Percentiles rank a stretch among this genome's conserved stretches.
phyloP scores from a whole-genome alignment of 805 yeast genomes.

The Wickerhamiella galacta region DNA sequence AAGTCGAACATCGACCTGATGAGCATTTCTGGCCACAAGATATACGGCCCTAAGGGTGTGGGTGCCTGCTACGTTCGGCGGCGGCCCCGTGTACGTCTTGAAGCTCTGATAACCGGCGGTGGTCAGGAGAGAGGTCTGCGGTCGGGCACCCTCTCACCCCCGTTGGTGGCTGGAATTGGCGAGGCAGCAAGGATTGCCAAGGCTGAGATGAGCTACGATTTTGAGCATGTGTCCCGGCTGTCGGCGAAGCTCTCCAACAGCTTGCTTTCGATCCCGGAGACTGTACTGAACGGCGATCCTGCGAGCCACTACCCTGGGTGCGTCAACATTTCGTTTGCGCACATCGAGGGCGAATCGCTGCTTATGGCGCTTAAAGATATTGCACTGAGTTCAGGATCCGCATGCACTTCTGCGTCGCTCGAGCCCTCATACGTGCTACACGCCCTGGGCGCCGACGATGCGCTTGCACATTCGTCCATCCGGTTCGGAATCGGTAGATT shows the following conservation, averaged over 20 bases:
- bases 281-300: conserved; percentile 75
- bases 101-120: conserved; percentile 91
- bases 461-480: conserved; percentile 94
- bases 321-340: conserved; percentile 91
- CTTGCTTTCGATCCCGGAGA: conserved; percentile 67
- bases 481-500: conserved; percentile 95
- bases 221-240: conserved; percentile 47
- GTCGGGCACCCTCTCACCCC: conserved; percentile 96
- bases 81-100: conserved; percentile 94
- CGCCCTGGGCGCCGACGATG: conserved; percentile 96
- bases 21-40: conserved; percentile 90
- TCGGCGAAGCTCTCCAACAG: conserved; percentile 60
- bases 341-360: conserved; percentile 93
- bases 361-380: conserved; percentile 96
- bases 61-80: conserved; percentile 93
- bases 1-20: conserved; percentile 80
- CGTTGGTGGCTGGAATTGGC: conserved; percentile 87
- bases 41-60: conserved; percentile 95
- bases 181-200: conserved; percentile 83
- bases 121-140: conserved; percentile 98
- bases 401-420: conserved; percentile 95
- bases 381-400: conserved; percentile 91
- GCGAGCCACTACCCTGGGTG: conserved; percentile 74
- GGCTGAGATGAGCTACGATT: conserved; percentile 59
- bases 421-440: conserved; percentile 95